phyloP scores from a whole-genome alignment of 805 yeast genomes.

The Suhomyces vadensis region DNA sequence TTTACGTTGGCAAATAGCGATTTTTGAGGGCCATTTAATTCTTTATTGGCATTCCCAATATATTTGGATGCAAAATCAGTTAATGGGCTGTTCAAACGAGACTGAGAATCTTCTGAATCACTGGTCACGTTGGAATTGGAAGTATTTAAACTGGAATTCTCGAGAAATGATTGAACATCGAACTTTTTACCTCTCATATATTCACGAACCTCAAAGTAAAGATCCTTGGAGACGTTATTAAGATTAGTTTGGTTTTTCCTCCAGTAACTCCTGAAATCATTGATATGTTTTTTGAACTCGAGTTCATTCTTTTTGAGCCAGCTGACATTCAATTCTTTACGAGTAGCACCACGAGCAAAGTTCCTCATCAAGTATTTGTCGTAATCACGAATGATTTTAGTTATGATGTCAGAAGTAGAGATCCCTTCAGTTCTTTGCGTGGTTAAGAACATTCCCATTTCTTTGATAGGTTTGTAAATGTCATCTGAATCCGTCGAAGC shows the following conservation, averaged over 20 bases:
- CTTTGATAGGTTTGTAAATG: slow-evolving; percentile 89
- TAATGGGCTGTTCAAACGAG: slow-evolving; percentile 51
- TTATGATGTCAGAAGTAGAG: slow-evolving; percentile 93
- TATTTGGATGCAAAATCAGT: slow-evolving; percentile 66
- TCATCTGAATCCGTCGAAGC: slow-evolving; percentile 88
- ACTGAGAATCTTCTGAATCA: slow-evolving; percentile 30
- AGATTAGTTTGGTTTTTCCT: slow-evolving; percentile 67
- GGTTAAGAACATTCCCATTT: slow-evolving; percentile 84
- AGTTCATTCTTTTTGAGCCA: slow-evolving; percentile 97
- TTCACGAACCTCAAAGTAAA: slow-evolving; percentile 83
- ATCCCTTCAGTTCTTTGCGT: slow-evolving; percentile 97
- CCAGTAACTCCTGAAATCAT: slow-evolving; percentile 85
- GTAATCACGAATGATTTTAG: slow-evolving; percentile 91
- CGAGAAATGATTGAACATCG: slow-evolving; percentile 29
- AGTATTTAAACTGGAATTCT: slow-evolving; percentile 17
- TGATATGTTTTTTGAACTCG: slow-evolving; percentile 87
- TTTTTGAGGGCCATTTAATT: slow-evolving; percentile 30
- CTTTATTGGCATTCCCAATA: slow-evolving; percentile 54
- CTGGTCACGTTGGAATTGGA: slow-evolving; percentile 17
- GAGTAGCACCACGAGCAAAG: slow-evolving; percentile 95
- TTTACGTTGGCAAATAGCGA: slow-evolving; percentile 42
- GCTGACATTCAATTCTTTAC: slow-evolving; percentile 93
- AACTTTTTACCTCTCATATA: slow-evolving; percentile 53
- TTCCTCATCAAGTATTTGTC: slow-evolving; percentile 96
- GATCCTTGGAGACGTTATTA: slow-evolving; percentile 74